phyloP scores from a whole-genome alignment of 495 filamentous ascomycete genomes.

The Penicillium crystallinum region DNA sequence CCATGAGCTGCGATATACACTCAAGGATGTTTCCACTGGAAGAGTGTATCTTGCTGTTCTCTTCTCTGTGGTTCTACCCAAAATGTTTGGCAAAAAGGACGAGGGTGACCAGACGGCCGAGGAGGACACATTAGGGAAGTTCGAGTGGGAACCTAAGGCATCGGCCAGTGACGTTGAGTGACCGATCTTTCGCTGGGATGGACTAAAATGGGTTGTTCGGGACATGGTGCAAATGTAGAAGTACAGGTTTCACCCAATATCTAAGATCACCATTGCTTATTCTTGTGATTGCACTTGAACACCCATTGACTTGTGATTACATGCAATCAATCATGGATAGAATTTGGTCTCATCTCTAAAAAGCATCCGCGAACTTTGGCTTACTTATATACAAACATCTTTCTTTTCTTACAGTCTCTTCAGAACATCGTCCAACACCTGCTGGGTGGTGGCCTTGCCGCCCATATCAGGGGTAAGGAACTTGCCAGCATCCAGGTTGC shows the following conservation, averaged over 20 bases:
- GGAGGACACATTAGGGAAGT: slow-evolving; percentile 15
- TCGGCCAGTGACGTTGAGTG: slow-evolving; percentile 20
- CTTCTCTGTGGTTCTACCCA: slow-evolving; percentile 58
- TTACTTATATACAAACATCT: slow-evolving; percentile 22
- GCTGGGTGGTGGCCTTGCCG: slow-evolving; percentile 76
- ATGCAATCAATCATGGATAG: not conserved
- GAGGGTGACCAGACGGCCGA: slow-evolving; percentile 3
- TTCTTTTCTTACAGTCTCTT: slow-evolving; percentile 61
- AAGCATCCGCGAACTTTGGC: not conserved
- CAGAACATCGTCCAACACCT: slow-evolving; percentile 87
- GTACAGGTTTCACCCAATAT: no score
- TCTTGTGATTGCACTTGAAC: not conserved
- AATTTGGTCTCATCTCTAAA: slow-evolving; percentile 1
- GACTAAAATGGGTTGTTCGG: not conserved
- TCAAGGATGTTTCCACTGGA: slow-evolving; percentile 67
- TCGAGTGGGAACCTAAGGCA: slow-evolving; percentile 24
- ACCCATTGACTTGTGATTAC: not conserved
- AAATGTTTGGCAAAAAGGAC: slow-evolving; percentile 9
- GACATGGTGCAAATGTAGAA: not conserved
- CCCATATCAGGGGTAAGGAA: slow-evolving; percentile 87
- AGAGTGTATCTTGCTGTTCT: slow-evolving; percentile 72
- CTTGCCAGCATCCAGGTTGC: slow-evolving; percentile 76
- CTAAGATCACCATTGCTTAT: not conserved
- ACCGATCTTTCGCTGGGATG: not conserved
- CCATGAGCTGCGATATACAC: slow-evolving; percentile 77